Conservation (phyloP, 176 grass and related monocot genomes). For the Thinopyrum elongatum region DNA sequence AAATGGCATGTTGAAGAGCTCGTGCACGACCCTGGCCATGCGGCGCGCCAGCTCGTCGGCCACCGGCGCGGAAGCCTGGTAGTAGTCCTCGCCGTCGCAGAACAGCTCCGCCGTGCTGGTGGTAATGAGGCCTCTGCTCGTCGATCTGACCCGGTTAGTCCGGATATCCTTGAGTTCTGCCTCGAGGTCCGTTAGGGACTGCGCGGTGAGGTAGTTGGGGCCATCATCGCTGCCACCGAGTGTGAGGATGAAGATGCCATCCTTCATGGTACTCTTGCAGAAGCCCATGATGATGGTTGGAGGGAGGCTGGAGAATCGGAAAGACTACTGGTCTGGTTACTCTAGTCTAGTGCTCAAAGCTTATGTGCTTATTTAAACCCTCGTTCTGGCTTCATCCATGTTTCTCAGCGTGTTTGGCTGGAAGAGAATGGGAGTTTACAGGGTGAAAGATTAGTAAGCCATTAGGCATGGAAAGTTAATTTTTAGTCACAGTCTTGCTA, state of each 20-base stretch:
- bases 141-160: no score
- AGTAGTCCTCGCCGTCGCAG: neutral
- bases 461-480: no score
- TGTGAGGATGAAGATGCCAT: neutral
- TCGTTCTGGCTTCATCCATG: no score
- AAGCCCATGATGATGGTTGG: neutral
- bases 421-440: no score
- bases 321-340: no score
- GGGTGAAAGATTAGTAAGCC: no score
- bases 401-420: no score
- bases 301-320: neutral
- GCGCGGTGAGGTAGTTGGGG: neutral
- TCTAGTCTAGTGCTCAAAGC: no score
- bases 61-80: neutral
- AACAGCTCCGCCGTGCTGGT: neutral
- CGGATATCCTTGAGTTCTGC: neutral
- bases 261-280: neutral
- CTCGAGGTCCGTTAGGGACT: neutral
- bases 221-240: neutral
- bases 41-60: neutral
- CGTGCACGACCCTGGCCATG: neutral
- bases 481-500: no score
- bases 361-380: no score
- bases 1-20: neutral
- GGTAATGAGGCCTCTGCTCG: slow-evolving; percentile 2